Base-by-base conservation (phyloP, 2,329 filamentous ascomycete genomes). In the Stenocarpella maydis region DNA sequence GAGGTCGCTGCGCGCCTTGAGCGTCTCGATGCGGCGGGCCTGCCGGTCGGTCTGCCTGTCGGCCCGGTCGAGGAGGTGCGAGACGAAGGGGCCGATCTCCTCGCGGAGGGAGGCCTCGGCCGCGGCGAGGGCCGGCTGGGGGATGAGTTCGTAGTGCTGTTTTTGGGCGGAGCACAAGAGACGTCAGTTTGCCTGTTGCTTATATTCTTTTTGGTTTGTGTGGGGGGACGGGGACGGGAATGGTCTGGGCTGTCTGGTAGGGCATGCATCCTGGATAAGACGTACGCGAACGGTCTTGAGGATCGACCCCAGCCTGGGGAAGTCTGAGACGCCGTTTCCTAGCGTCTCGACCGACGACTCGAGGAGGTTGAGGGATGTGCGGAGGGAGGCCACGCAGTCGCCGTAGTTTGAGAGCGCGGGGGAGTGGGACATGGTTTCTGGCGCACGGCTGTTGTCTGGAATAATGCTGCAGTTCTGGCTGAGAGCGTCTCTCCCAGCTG, bases 71-170 rank as follows among this genome's bases (percentile, higher is more conserved):
- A 98, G 89, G 2, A 98, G 88, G 69, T 90, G 88, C 37, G 90
- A 85, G 72, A 97, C 92, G 79, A 94, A 94, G 10, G 95, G 95
- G n/a, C 91, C 91, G 74, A 97, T 96, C 78, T 97, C 94, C 76
- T 93, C 92, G 75, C 94, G 91, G 21, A 98, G 88, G 5, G 93
- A 91, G 73, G 92, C 86, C 80, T 98, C 95, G 39, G 95, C 95
- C 72, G 91, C 87, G 71, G 91, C 90, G 53, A 98, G 88, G 64
- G 92, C 92, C 15, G 92, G 89, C 78, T 97, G 93, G 19, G 94
- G 93, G 74, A 97, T 92, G 50, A 97, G 90, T 79, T 98, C 95
- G 81, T 97, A 98, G 82, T 97, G 95, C 91, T 97, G 71, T 71
- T 54, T 39, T 37, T 37, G 6, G 31, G 31, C 31, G 31, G 31